Percentiles rank a stretch among this genome's conserved stretches.
These are phyloP conservation scores for Colletotrichum tropicale DNA, from an alignment of 2,329 filamentous ascomycete species.

Conservation along the genomic window DNA sequence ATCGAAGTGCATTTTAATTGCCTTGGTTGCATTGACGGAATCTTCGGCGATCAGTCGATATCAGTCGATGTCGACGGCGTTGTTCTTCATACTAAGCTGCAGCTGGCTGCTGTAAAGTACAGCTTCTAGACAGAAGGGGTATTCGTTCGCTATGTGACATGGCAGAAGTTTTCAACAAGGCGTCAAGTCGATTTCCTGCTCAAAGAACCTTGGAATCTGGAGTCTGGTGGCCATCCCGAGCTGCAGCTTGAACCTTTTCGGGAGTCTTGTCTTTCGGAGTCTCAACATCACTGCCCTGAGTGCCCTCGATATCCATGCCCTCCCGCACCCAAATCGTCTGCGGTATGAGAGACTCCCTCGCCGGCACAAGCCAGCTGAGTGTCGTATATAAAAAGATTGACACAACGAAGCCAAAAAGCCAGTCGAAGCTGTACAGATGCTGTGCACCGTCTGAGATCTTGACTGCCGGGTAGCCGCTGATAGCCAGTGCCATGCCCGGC, in stretches of 20 bases:
- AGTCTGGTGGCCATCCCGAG: background rate
- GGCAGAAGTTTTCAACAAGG: background rate
- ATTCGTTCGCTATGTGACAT: background rate
- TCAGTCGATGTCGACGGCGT: background rate
- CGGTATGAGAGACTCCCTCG: conserved; percentile 12
- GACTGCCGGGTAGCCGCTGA: conserved; percentile 32
- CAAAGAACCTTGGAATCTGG: background rate
- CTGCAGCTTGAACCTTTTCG: background rate
- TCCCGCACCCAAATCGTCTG: conserved; percentile 10
- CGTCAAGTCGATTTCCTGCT: background rate
- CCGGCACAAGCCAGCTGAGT: conserved; percentile 17
- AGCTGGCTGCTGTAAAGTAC: background rate
- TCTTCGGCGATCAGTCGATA: background rate
- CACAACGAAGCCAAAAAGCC: conserved; percentile 20
- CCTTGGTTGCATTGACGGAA: background rate
- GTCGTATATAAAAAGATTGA: conserved; percentile 9
- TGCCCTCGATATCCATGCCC: background rate
- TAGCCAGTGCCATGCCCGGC: conserved; percentile 54
- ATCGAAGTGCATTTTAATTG: background rate
- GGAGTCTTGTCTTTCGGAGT: conserved; percentile 1
- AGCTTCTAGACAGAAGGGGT: background rate
- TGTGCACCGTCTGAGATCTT: conserved; percentile 11
- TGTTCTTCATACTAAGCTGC: background rate
- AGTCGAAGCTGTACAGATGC: conserved; percentile 21
- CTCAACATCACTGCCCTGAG: background rate